Conservation (phyloP, 768 basidiomycete genomes). For the Amanita fuliginea region DNA sequence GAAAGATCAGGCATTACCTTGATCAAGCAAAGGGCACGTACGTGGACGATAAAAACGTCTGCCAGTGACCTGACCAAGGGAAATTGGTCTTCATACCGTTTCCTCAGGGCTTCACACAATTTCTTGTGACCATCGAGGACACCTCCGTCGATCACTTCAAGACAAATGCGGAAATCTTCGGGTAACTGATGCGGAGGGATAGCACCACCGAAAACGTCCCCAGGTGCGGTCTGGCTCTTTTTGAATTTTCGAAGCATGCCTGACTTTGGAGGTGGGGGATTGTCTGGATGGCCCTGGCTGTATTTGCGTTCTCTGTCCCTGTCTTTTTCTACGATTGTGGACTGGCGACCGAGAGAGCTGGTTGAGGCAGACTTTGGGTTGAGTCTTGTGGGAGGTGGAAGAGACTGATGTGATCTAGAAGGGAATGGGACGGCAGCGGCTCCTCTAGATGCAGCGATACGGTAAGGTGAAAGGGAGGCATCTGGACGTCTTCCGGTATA, state of each 20-base stretch:
- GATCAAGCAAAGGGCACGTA: constrained; percentile 19
- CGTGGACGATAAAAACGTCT: constrained; percentile 92
- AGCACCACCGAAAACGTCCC: constrained; percentile 36
- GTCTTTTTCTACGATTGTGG: constrained; percentile 37
- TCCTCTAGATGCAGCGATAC: constrained; percentile 30
- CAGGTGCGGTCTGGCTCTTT: constrained; percentile 46
- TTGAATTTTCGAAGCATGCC: constrained; percentile 60
- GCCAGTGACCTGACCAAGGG: constrained; percentile 88
- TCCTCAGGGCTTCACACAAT: constrained; percentile 74
- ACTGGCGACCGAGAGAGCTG: constrained; percentile 66
- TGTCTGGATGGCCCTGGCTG: constrained; percentile 31
- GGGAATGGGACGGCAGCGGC: constrained; percentile 51
- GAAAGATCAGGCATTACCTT: background rate
- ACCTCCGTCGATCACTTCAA: constrained; percentile 79
- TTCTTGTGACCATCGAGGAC: constrained; percentile 85
- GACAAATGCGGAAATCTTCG: constrained; percentile 74
- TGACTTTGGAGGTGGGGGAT: constrained; percentile 17
- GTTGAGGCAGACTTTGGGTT: constrained; percentile 51
- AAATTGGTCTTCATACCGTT: constrained; percentile 92
- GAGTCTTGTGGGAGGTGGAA: constrained; percentile 52
- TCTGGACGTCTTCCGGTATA: constrained; percentile 22
- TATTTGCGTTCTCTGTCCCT: constrained; percentile 39
- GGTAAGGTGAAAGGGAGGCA: constrained; percentile 62
- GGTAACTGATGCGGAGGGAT: constrained; percentile 75
- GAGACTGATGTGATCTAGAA: constrained; percentile 67